Conservation (phyloP, 2,329 filamentous ascomycete species). For the Graphiopsis chlorocephala region DNA sequence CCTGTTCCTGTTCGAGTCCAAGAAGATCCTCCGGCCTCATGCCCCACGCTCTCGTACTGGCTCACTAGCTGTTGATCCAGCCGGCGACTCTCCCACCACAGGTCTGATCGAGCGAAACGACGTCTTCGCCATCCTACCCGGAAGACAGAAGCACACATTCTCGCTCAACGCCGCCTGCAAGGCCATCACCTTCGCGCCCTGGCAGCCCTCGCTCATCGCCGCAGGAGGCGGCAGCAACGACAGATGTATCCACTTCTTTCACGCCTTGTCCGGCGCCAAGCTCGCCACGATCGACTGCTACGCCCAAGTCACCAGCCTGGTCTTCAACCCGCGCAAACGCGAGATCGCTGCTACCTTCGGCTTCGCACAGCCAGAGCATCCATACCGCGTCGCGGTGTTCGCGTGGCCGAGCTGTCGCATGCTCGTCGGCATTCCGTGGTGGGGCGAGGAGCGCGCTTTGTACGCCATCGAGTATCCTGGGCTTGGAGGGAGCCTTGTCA, state of each 20-base stretch:
- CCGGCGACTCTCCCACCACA: slow-evolving; percentile 19
- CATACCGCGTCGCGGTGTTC: slow-evolving; percentile 86
- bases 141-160: slow-evolving; percentile 66
- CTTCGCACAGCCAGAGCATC: slow-evolving; percentile 86
- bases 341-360: slow-evolving; percentile 95
- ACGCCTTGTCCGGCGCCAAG: slow-evolving; percentile 76
- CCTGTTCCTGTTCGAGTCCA: slow-evolving; percentile 75
- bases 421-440: slow-evolving; percentile 82
- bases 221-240: slow-evolving; percentile 93
- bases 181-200: slow-evolving; percentile 94
- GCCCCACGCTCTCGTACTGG: background rate
- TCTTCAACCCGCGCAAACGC: slow-evolving; percentile 70
- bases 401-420: slow-evolving; percentile 90
- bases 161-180: slow-evolving; percentile 85
- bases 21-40: slow-evolving; percentile 47
- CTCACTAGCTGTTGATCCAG: slow-evolving; percentile 18
- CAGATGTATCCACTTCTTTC: slow-evolving; percentile 93
- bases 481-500: slow-evolving; percentile 79
- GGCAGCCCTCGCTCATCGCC: slow-evolving; percentile 81
- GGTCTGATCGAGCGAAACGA: slow-evolving; percentile 29
- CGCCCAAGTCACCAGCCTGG: slow-evolving; percentile 87
- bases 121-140: slow-evolving; percentile 30
- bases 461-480: slow-evolving; percentile 85
- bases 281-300: slow-evolving; percentile 89
- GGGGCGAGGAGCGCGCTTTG: slow-evolving; percentile 72